These are phyloP conservation scores for Pelargonium cotyledonis DNA, from an alignment of 441 rosid genomes.

Conservation along the genomic window DNA sequence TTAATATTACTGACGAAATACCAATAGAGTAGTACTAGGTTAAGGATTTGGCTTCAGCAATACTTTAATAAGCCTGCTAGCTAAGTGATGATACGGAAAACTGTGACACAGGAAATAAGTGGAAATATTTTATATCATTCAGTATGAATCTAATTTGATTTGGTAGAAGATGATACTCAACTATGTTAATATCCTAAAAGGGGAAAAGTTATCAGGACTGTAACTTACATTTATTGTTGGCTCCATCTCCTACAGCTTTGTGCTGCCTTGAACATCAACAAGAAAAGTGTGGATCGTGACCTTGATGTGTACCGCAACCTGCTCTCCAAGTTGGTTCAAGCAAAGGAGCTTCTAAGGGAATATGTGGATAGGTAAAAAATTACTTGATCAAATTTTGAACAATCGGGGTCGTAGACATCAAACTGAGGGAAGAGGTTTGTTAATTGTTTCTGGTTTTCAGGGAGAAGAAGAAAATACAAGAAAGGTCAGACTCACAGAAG, in stretches of 20 bases:
- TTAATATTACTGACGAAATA: no score
- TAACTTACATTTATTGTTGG: constrained; percentile 16
- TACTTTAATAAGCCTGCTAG: no score
- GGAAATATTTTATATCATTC: no score
- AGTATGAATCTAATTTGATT: no score
- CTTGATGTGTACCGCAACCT: constrained; percentile 93
- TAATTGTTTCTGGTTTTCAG: constrained; percentile 31
- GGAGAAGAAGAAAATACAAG: constrained; percentile 91
- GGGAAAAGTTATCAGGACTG: neutral
- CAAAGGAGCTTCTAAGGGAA: constrained; percentile 89
- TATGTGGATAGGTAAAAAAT: constrained; percentile 70
- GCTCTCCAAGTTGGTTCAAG: constrained; percentile 90
- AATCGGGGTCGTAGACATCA: neutral
- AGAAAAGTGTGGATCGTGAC: constrained; percentile 91
- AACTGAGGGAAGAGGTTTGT: neutral
- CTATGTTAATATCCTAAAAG: no score
- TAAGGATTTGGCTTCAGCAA: no score
- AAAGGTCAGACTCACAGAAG: constrained; percentile 61
- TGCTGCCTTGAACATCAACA: constrained; percentile 69
- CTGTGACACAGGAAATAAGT: no score
- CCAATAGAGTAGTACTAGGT: no score
- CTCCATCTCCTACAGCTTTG: constrained; percentile 61
- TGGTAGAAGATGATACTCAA: no score
- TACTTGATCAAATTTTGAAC: neutral
- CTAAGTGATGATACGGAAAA: no score